Base-by-base conservation (phyloP, 2,329 filamentous ascomycete genomes). In the Pseudogymnoascus destructans region DNA sequence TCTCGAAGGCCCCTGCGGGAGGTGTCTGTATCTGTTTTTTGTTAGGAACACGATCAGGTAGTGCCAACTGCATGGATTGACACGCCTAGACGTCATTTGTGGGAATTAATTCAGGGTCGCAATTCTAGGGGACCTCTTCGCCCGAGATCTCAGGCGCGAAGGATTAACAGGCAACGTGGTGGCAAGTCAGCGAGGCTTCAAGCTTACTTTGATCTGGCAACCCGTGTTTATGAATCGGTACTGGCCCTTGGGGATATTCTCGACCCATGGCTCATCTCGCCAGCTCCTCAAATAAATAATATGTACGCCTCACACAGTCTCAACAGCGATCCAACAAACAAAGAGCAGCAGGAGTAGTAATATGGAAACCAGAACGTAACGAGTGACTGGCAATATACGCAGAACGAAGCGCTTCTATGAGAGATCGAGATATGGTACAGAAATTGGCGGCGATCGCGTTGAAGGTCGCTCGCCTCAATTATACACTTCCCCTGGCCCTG, bases 201-300 rank as follows among this genome's bases (percentile, higher is more conserved):
- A 46, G 46, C 46, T 52, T 52, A 52, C 46, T 52, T 52, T 52
- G 23, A 30, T 52, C 25, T 52, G 46, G 46, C 46, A 52, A 52
- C 25, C 25, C 15, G 46, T 52, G 46, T 52, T 52, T 52, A 52
- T 52, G n/a, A 52, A 52, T 52, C 25, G 46, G 46, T 52, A 52
- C 46, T 30, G 46, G 25, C 46, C 46, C 46, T 52, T 30, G 23
- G 46, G 46, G 46, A 52, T 30, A 17, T 30, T 52, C 46, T 52
- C 46, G 46, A 52, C 46, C 25, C 46, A 52, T 52, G 46, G 46
- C 46, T 52, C 46, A 52, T 52, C 25, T 30, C 46, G 46, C 46
- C 46, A 52, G 46, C 9, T 30, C 46, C 3, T 52, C 6, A 52
- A 52, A 52, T 15, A 52, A 52, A 49, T 27, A 30, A 42, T 52